Base-by-base conservation (phyloP, 805 yeast genomes). In the Zygosaccharomyces siamensis region DNA sequence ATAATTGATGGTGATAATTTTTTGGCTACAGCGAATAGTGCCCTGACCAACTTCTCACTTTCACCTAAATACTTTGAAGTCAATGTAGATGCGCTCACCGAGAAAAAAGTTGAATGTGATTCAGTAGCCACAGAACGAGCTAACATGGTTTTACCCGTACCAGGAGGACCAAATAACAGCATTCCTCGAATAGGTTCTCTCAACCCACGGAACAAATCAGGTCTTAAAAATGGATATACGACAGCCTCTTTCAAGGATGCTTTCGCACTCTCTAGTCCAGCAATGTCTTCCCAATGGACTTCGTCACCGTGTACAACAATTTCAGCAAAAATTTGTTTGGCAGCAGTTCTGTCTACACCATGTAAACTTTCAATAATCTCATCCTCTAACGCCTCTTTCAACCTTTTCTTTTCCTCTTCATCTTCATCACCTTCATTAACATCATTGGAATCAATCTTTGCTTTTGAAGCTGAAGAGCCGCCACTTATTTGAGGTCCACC, bases 71-170 rank as follows among this genome's bases (percentile, higher is more conserved):
- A 85, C 62, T 86, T 86, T 14, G 97, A 89, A 2, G 96, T 86
- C 53, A 92, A 74, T 4, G 95, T 84, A 0, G 96, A 87, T 2
- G 97, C 95, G 55, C 92, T 84, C 28, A 92, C 89, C 21, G 93
- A 81, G 67, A 92, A 92, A 63, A 92, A 92, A 0, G 97, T 90
- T 0, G 96, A 88, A 51, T 85, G 83, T 6, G 96, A 85, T 70
- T 93, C 98, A 2, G 95, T 87, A 2, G 97, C 98, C 2, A 93
- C 97, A 0, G 98, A 96, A 54, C 96, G 75, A 0, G 97, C 97
- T 56, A 92, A 76, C 98, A 92, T 90, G 0, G 97, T 90, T 63
- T 93, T 92, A 48, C 98, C 98, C 0, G 98, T 92, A n/a, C 99
- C 99, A 0, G 98, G 97, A 2, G 99, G 98, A 0, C 99, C 99